Percentiles rank a stretch among this genome's conserved stretches.
phyloP scores from a whole-genome alignment of 768 basidiomycete genomes.

The Paxillus involutus region DNA sequence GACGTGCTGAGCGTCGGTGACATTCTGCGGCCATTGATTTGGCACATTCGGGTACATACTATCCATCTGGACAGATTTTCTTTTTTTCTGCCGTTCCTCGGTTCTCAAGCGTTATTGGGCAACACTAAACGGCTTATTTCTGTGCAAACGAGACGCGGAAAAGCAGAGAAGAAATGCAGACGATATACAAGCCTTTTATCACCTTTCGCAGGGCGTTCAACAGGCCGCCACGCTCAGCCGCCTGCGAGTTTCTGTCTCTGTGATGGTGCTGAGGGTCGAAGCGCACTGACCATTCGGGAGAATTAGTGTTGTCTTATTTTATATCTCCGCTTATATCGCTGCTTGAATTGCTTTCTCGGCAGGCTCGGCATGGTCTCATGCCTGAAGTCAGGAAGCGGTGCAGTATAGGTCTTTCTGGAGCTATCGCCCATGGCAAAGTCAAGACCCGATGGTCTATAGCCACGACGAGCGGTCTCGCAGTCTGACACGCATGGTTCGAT shows the following conservation, averaged over 20 bases:
- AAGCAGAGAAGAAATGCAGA: conserved; percentile 36
- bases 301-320: conserved; percentile 23
- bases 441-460: background rate
- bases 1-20: conserved; percentile 33
- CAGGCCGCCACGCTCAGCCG: conserved; percentile 35
- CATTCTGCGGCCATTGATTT: conserved; percentile 41
- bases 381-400: conserved; percentile 15
- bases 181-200: conserved; percentile 39
- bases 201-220: conserved; percentile 37
- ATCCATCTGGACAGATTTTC: conserved; percentile 41
- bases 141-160: conserved; percentile 39
- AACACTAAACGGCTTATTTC: conserved; percentile 47
- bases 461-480: background rate
- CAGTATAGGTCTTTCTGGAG: conserved; percentile 16
- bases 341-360: conserved; percentile 23
- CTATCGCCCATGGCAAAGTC: conserved; percentile 20
- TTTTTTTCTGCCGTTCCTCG: conserved; percentile 38
- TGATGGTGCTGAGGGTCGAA: conserved; percentile 38
- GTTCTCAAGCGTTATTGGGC: conserved; percentile 44
- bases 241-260: conserved; percentile 39
- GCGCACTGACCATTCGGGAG: conserved; percentile 32
- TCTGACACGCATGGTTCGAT: background rate
- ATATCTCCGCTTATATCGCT: conserved; percentile 28
- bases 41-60: conserved; percentile 48
- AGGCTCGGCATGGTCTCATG: conserved; percentile 16